These are phyloP conservation scores for Microcos paniculata DNA, from an alignment of 345 rosid species.

Conservation along the genomic window DNA sequence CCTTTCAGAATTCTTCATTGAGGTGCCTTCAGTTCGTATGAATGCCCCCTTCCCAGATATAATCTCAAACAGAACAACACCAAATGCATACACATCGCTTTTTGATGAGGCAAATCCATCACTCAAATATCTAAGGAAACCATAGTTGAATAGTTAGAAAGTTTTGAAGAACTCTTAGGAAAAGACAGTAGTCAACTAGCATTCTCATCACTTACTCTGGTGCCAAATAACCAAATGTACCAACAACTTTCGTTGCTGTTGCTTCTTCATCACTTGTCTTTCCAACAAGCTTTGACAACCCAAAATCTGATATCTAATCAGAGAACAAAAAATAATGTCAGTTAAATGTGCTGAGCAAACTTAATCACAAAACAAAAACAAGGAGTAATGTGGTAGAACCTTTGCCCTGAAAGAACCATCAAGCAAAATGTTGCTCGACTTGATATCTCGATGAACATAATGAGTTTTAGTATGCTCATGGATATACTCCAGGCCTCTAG, in stretches of 20 bases:
- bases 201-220: conserved; percentile 70
- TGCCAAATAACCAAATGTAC: conserved; percentile 92
- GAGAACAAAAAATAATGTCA: background rate
- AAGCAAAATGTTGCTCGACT: conserved; percentile 89
- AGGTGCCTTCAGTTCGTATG: conserved; percentile 60
- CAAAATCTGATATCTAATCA: conserved; percentile 92
- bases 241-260: conserved; percentile 88
- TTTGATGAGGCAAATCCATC: conserved; percentile 85
- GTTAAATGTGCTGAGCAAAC: background rate
- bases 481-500: conserved; percentile 93
- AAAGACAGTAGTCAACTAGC: background rate
- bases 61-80: conserved; percentile 87
- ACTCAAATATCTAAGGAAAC: conserved; percentile 66
- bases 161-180: conserved; percentile 4
- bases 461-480: conserved; percentile 95
- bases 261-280: conserved; percentile 78
- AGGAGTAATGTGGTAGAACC: conserved; percentile 38
- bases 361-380: conserved; percentile 11
- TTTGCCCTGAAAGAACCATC: conserved; percentile 85
- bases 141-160: conserved; percentile 4
- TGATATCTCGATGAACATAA: conserved; percentile 95
- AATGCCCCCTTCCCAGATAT: conserved; percentile 90
- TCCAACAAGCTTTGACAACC: conserved; percentile 88
- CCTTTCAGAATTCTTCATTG: conserved; percentile 66
- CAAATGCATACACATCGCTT: conserved; percentile 96